A percentile compares a stretch with the other conserved stretches of the same genome.
Evolutionary conservation across 2,329 filamentous ascomycete species (phyloP).

Genomic region (Pleomassaria siparia): DNA sequence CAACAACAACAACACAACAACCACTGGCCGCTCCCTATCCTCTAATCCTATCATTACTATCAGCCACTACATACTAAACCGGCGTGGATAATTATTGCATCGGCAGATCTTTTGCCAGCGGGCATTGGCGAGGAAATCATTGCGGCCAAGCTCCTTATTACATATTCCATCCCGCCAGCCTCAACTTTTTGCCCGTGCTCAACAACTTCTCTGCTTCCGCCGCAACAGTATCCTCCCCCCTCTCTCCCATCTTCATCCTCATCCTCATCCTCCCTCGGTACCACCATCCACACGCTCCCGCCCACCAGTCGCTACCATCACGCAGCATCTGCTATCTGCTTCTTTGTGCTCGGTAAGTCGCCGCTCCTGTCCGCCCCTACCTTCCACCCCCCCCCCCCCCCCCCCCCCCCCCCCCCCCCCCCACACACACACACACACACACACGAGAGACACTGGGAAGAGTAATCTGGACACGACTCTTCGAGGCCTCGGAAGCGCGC

Average conservation of each 20-base stretch:
- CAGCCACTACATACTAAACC: no score
- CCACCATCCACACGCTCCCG: conserved; percentile 14
- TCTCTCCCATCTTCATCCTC: conserved; percentile 4
- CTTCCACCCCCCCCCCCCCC: conserved; percentile 3
- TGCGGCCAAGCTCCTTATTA: conserved; percentile 10
- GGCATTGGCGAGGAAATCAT: conserved; percentile 15
- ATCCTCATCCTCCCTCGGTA: conserved; percentile 6
- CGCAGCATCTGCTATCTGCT: conserved; percentile 7
- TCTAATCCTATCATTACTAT: neutral
- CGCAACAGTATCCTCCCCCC: neutral
- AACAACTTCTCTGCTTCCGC: conserved; percentile 3
- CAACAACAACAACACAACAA: no score
- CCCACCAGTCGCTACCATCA: conserved; percentile 11
- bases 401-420: no score
- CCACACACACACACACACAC: no score
- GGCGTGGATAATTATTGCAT: conserved; percentile 15
- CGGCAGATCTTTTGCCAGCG: conserved; percentile 21
- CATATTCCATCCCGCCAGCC: conserved; percentile 14
- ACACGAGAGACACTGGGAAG: neutral
- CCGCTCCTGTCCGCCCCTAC: conserved; percentile 10
- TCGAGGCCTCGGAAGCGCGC: neutral
- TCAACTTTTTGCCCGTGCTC: conserved; percentile 23
- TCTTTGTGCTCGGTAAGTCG: conserved; percentile 17
- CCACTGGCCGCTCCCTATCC: no score
- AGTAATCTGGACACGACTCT: conserved; percentile 3